Percentiles rank a stretch among this genome's conserved stretches.
Evolutionary conservation across 495 filamentous ascomycete species (phyloP).

Genomic region (Clavariopsis aquatica): DNA sequence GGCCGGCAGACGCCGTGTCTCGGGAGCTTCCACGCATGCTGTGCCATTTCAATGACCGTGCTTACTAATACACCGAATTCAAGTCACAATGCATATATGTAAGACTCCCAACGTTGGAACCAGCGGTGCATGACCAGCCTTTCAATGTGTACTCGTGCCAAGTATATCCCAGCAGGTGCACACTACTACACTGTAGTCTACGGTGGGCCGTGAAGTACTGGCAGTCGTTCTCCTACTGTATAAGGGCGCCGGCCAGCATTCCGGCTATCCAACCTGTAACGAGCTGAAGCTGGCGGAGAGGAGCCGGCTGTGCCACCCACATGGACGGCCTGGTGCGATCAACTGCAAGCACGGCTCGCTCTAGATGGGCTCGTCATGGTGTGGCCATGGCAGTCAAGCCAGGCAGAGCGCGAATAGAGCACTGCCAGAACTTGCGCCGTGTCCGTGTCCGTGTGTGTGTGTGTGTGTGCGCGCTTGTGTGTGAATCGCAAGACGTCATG

Average conservation of each 20-base stretch:
- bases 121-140: no score
- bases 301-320: not conserved
- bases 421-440: not conserved
- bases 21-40: not conserved
- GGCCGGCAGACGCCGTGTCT: not conserved
- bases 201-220: no score
- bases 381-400: not conserved
- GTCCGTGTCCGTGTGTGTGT: no score
- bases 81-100: no score
- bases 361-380: not conserved
- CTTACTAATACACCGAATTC: not conserved
- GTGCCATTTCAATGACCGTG: constrained; percentile 1
- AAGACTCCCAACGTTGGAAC: no score
- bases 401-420: not conserved
- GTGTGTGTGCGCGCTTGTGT: no score
- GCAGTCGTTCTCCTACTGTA: no score
- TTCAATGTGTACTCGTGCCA: no score
- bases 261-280: constrained; percentile 1
- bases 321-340: not conserved
- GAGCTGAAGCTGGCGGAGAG: not conserved
- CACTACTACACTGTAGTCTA: no score
- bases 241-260: no score
- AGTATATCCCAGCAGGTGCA: no score
- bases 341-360: not conserved
- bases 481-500: not conserved